Base-by-base conservation (phyloP, 2,329 filamentous ascomycete species). In the Phialophora verrucosa region DNA sequence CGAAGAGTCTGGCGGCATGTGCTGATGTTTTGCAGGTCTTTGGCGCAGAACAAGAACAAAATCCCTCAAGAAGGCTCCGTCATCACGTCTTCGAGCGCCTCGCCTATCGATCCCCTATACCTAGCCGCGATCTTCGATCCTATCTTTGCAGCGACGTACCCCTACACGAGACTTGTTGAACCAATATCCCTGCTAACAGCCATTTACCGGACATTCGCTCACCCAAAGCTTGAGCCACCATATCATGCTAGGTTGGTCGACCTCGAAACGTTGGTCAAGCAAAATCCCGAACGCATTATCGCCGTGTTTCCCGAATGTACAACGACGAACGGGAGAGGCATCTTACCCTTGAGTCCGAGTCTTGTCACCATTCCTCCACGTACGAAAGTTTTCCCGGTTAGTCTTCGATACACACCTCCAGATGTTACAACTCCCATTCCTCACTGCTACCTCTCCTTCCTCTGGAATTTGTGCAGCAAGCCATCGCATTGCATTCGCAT, bases 81-180 rank as follows among this genome's bases (percentile, higher is more conserved):
- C 72, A 95, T 99, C 73, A 93, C 92, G 57, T 90, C 91, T 59
- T 95, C 92, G 68, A 95, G 93, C 77, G 97, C 93, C 38, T 96
- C 91, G 10, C 95, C 95, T 8, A 87, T 99, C 76, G 95, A 99
- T 77, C 90, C 93, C 17, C 82, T 99, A 64, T 99, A 98, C 78
- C 88, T 99, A 27, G 92, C 95, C 66, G 93, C 93, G 69, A 92
- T 98, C 75, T 99, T 98, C 82, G 92, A 97, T 76, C 95, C 95
- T 2, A 85, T 99, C 76, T 98, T 99, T 80, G 96, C 93, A 11
- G 83, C 91, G 54, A 92, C 90, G 0, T 97, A 92, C 77, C 92
- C 93, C 0, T 82, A 84, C 66, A 90, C 88, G 2, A 85, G 87
- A 55, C 86, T 88, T 66, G 90, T 99, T 29, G 88, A 90, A 73